Percentiles rank a stretch among this genome's conserved stretches.
These are phyloP conservation scores for Aspergillus latus DNA, from an alignment of 2,329 filamentous ascomycete genomes.

Conservation along the genomic window DNA sequence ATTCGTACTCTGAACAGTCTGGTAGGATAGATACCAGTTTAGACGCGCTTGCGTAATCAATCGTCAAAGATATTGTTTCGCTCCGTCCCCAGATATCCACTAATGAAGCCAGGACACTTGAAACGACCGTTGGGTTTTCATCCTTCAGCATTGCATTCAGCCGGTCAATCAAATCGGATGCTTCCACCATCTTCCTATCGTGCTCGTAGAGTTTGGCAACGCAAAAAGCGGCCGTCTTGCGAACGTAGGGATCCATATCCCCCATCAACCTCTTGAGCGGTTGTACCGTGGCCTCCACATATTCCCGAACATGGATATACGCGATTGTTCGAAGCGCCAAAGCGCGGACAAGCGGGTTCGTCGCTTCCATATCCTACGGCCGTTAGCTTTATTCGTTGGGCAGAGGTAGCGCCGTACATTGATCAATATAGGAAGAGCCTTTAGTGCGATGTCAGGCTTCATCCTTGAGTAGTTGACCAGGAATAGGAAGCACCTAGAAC, in stretches of 20 bases:
- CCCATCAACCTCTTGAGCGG: conserved; percentile 79
- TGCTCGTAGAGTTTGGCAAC: conserved; percentile 98
- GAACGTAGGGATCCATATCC: conserved; percentile 90
- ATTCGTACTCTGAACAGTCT: conserved; percentile 87
- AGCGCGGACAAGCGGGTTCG: conserved; percentile 87
- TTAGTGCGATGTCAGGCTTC: conserved; percentile 90
- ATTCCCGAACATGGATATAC: conserved; percentile 94
- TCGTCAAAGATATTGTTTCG: conserved; percentile 95
- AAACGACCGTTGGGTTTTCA: conserved; percentile 96
- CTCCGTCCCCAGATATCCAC: conserved; percentile 99
- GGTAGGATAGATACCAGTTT: conserved; percentile 97
- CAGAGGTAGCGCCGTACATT: conserved; percentile 55
- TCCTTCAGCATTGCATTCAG: conserved; percentile 88
- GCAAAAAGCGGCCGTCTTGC: conserved; percentile 93
- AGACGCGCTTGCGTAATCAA: conserved; percentile 94
- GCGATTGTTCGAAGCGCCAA: conserved; percentile 93
- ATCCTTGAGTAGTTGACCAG: conserved; percentile 94
- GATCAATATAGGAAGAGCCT: conserved; percentile 84
- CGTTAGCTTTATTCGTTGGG: not conserved
- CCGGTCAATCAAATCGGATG: conserved; percentile 85
- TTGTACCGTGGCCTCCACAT: conserved; percentile 84
- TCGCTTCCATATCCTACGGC: conserved; percentile 82
- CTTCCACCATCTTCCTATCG: conserved; percentile 84
- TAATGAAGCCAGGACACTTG: conserved; percentile 82
- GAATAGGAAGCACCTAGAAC: conserved; percentile 89